phyloP scores from a whole-genome alignment of 495 filamentous ascomycete species.

The Penicillium samsonianum region DNA sequence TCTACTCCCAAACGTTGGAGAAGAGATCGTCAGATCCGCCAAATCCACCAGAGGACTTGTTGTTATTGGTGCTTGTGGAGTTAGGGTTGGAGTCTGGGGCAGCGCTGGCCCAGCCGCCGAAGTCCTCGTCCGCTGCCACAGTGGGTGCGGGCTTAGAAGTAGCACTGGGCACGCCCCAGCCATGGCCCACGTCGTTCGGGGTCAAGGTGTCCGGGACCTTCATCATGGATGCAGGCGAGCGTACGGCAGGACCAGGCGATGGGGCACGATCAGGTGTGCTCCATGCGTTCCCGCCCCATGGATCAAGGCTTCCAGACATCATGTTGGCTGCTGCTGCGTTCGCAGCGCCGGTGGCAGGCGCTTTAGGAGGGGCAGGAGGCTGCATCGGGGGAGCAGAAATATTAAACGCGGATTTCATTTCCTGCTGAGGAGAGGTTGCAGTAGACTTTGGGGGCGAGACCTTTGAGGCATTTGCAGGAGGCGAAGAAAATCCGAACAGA shows the following conservation, averaged over 20 bases:
- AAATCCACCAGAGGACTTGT: slow-evolving; percentile 63
- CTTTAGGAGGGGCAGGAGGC: slow-evolving; percentile 41
- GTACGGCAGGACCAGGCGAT: slow-evolving; percentile 21
- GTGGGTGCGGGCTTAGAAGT: slow-evolving; percentile 56
- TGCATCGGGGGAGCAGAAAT: slow-evolving; percentile 61
- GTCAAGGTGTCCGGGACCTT: slow-evolving; percentile 49
- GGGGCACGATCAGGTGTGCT: slow-evolving; percentile 48
- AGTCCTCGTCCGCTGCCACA: slow-evolving; percentile 84
- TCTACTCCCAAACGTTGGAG: slow-evolving; percentile 87
- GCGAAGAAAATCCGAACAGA: slow-evolving; percentile 77
- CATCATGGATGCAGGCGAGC: slow-evolving; percentile 44
- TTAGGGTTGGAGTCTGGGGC: slow-evolving; percentile 51
- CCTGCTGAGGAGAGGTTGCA: slow-evolving; percentile 40
- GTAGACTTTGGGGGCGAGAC: slow-evolving; percentile 45
- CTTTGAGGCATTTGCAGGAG: slow-evolving; percentile 47
- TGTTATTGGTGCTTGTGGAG: slow-evolving; percentile 35
- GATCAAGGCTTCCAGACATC: slow-evolving; percentile 44
- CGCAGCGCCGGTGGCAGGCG: slow-evolving; percentile 35
- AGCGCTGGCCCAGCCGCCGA: slow-evolving; percentile 87
- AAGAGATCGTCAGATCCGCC: slow-evolving; percentile 80
- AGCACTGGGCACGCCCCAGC: slow-evolving; percentile 51
- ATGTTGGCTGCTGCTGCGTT: slow-evolving; percentile 35
- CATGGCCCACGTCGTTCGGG: slow-evolving; percentile 50
- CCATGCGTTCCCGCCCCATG: slow-evolving; percentile 56
- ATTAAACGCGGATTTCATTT: slow-evolving; percentile 73